Evolutionary conservation across 371 early-diverging fungal species (phyloP).

Genomic region (Saksenaea oblongispora): DNA sequence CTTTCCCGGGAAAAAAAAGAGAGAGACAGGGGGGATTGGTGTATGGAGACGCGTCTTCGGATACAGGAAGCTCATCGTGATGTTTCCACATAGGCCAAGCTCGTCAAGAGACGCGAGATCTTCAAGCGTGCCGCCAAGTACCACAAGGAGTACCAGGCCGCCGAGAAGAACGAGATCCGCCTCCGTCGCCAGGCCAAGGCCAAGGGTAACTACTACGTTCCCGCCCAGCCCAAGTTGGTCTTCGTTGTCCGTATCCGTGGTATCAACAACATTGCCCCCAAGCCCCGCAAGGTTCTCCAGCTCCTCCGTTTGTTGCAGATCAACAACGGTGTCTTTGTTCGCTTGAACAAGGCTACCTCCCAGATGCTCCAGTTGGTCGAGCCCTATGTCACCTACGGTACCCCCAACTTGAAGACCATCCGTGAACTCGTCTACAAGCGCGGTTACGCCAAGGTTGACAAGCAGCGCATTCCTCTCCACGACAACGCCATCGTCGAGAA

Average conservation of each 20-base stretch:
- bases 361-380: conserved; percentile 98
- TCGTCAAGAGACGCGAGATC: conserved; percentile 87
- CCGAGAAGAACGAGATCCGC: conserved; percentile 88
- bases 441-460: conserved; percentile 97
- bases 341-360: conserved; percentile 97
- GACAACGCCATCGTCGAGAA: conserved; percentile 97
- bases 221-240: conserved; percentile 96
- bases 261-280: conserved; percentile 99
- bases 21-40: not conserved
- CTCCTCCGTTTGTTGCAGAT: conserved; percentile 98
- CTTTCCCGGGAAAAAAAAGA: not conserved
- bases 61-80: not conserved
- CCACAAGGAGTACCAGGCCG: conserved; percentile 91
- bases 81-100: conserved; percentile 64
- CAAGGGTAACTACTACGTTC: conserved; percentile 92
- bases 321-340: conserved; percentile 99
- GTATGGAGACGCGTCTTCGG: not conserved
- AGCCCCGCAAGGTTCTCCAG: conserved; percentile 99
- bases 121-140: conserved; percentile 98
- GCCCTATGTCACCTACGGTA: conserved; percentile 98
- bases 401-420: conserved; percentile 98
- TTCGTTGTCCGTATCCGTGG: conserved; percentile 97
- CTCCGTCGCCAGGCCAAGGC: conserved; percentile 92
- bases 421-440: conserved; percentile 99
- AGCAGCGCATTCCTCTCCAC: conserved; percentile 94